Conservation (phyloP, 2,329 filamentous ascomycete genomes). For the Sarocladium kiliense region DNA sequence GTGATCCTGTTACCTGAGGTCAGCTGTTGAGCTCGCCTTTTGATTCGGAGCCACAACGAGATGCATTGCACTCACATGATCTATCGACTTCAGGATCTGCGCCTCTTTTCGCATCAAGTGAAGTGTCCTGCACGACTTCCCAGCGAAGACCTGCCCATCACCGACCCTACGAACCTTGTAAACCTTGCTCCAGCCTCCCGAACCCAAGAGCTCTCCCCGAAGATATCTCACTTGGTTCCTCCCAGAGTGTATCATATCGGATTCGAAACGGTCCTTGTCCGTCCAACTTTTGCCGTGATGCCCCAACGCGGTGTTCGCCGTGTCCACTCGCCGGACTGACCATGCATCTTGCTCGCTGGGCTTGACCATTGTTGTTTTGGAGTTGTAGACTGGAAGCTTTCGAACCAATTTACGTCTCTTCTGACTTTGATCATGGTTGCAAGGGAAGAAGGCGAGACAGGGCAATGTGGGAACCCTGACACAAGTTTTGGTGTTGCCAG, state of each 20-base stretch:
- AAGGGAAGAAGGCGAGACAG: too few relatives aligned
- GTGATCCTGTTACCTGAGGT: constrained; percentile 16
- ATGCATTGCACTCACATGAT: constrained; percentile 20
- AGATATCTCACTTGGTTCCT: neutral
- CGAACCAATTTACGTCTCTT: too few relatives aligned
- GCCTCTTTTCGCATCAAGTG: constrained; percentile 21
- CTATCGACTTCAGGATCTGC: constrained; percentile 14
- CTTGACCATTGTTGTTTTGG: too few relatives aligned
- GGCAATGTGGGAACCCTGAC: too few relatives aligned
- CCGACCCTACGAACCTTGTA: constrained; percentile 21
- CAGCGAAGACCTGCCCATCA: constrained; percentile 23
- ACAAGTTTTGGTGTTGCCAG: too few relatives aligned
- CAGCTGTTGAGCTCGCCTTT: neutral
- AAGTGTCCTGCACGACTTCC: constrained; percentile 19
- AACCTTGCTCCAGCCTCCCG: constrained; percentile 22
- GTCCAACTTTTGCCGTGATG: neutral
- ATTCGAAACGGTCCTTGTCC: neutral
- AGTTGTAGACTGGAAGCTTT: too few relatives aligned
- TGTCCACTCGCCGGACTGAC: neutral
- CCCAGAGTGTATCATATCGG: neutral
- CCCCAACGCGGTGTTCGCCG: neutral
- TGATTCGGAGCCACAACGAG: neutral
- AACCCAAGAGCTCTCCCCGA: constrained; percentile 19
- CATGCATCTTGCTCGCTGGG: neutral
- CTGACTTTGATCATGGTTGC: too few relatives aligned